phyloP scores from a whole-genome alignment of 768 basidiomycete genomes.

The Russula ochroleuca region DNA sequence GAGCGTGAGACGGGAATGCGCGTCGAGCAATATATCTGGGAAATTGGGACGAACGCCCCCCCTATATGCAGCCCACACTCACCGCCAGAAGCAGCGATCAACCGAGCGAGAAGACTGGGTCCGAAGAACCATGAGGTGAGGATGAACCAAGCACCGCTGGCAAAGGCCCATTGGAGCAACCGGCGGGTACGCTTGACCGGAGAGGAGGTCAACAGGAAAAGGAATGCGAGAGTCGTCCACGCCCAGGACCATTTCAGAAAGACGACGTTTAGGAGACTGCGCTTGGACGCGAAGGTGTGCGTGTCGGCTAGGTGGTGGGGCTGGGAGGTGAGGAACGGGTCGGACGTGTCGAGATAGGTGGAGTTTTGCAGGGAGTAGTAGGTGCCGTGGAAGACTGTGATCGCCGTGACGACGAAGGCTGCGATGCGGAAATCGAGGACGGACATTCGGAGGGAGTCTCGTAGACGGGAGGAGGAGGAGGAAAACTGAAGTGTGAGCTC shows the following conservation, averaged over 20 bases:
- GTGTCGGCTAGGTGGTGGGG: conserved; percentile 61
- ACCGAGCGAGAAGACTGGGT: conserved; percentile 65
- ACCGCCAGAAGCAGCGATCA: conserved; percentile 64
- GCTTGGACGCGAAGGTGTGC: conserved; percentile 76
- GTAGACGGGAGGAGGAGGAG: no score
- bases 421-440: conserved; percentile 12
- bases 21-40: conserved; percentile 53
- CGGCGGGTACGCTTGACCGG: neutral
- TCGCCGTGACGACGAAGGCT: conserved; percentile 42
- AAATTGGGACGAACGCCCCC: conserved; percentile 43
- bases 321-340: conserved; percentile 62
- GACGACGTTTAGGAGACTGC: conserved; percentile 73
- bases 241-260: conserved; percentile 93
- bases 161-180: conserved; percentile 46
- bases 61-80: conserved; percentile 64
- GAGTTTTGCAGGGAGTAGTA: conserved; percentile 56
- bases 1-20: conserved; percentile 48
- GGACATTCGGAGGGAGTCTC: neutral
- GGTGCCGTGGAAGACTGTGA: conserved; percentile 56
- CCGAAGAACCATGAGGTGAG: conserved; percentile 91
- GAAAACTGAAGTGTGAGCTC: no score
- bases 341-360: conserved; percentile 83
- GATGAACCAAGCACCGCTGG: conserved; percentile 63
- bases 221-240: conserved; percentile 75
- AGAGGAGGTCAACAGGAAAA: conserved; percentile 52